These are phyloP conservation scores for Edaphochlamys debaryana DNA, from an alignment of 139 green algal species.

Conservation along the genomic window DNA sequence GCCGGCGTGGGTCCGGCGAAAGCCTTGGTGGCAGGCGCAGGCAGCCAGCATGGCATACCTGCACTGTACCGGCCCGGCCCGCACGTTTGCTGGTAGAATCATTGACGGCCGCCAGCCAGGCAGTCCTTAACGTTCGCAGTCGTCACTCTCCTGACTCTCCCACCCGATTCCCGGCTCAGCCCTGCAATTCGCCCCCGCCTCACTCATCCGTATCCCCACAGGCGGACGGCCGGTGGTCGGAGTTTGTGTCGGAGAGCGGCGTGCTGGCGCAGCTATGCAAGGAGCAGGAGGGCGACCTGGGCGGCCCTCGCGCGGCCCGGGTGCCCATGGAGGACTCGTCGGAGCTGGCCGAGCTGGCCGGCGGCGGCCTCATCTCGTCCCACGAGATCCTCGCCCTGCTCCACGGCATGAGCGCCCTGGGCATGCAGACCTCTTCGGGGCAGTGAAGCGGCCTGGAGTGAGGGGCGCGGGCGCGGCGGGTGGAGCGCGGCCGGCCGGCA, in stretches of 20 bases:
- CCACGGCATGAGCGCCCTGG: slow-evolving; percentile 41
- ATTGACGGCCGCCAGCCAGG: background rate
- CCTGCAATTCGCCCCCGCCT: too few species aligned
- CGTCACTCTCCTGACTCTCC: too few species aligned
- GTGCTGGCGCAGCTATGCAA: slow-evolving; percentile 36
- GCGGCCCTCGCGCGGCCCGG: slow-evolving; percentile 31
- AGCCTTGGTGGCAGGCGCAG: too few species aligned
- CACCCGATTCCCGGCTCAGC: too few species aligned
- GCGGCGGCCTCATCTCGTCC: slow-evolving; percentile 47
- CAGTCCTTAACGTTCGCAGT: background rate
- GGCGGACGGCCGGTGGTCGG: slow-evolving; percentile 31
- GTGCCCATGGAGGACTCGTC: slow-evolving; percentile 13
- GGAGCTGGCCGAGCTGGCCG: slow-evolving; percentile 47
- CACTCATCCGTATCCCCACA: too few species aligned
- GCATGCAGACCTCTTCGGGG: background rate
- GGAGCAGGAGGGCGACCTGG: slow-evolving; percentile 57
- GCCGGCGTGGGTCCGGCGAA: too few species aligned
- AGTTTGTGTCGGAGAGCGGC: slow-evolving; percentile 37
- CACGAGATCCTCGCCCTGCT: slow-evolving; percentile 50
- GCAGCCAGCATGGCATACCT: too few species aligned
- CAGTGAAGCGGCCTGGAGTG: background rate
- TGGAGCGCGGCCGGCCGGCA: too few species aligned
- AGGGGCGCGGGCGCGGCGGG: background rate
- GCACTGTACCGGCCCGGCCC: too few species aligned
- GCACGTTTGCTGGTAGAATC: background rate